phyloP scores from a whole-genome alignment of 129 eudicot genomes.

The Calendula officinalis region DNA sequence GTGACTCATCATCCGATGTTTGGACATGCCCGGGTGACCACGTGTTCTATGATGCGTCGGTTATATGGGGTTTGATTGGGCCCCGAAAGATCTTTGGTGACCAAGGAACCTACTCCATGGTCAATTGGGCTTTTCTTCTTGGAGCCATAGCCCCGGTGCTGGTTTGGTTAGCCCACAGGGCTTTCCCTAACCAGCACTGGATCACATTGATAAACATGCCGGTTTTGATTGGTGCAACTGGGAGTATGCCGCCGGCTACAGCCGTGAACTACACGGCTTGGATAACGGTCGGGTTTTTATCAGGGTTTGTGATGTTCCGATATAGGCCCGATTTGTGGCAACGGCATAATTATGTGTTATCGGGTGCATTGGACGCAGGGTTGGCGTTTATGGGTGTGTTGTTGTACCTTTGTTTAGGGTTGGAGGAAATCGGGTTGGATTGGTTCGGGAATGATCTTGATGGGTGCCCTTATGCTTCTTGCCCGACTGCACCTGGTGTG shows the following conservation, averaged over 20 bases:
- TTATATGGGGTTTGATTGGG: conserved; percentile 88
- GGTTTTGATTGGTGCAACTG: conserved; percentile 73
- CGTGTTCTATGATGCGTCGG: conserved; percentile 84
- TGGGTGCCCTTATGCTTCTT: conserved; percentile 79
- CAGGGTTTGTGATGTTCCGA: conserved; percentile 68
- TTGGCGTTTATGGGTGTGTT: conserved; percentile 90
- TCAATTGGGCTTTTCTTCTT: conserved; percentile 76
- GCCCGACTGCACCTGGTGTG: conserved; percentile 76
- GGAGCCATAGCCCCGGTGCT: conserved; percentile 86
- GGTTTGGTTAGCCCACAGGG: conserved; percentile 78
- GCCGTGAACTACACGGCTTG: conserved; percentile 85
- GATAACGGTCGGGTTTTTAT: conserved; percentile 73
- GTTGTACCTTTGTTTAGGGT: conserved; percentile 65
- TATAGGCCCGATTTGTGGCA: conserved; percentile 85
- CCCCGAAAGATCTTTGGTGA: conserved; percentile 89
- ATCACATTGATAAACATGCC: conserved; percentile 82
- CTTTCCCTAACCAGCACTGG: conserved; percentile 80
- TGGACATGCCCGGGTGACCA: conserved; percentile 91
- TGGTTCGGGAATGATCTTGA: conserved; percentile 94
- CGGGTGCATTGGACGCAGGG: conserved; percentile 79
- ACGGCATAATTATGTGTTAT: conserved; percentile 73
- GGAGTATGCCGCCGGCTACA: conserved; percentile 84
- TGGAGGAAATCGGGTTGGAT: conserved; percentile 47
- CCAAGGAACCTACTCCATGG: conserved; percentile 59
- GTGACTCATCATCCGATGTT: conserved; percentile 48